Conservation (phyloP, 1,284 basidiomycete species). For the Cystobasidium sp. region DNA sequence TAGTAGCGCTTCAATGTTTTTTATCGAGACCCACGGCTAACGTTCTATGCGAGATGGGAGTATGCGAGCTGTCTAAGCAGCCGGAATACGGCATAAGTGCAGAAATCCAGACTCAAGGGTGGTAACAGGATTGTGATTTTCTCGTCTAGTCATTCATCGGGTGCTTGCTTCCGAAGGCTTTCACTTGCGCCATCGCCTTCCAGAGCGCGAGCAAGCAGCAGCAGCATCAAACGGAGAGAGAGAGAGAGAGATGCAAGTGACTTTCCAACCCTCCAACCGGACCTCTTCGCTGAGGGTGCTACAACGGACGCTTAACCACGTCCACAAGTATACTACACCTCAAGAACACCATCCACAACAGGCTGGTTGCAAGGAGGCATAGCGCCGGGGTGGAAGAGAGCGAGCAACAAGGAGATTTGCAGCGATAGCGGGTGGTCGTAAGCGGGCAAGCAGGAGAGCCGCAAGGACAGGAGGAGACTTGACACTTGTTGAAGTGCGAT, state of each 20-base stretch:
- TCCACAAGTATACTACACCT: slow-evolving; percentile 2
- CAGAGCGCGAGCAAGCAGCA: neutral
- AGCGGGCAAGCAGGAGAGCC: slow-evolving; percentile 13
- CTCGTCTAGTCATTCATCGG: too few species aligned
- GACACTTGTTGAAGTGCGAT: neutral
- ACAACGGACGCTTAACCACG: neutral
- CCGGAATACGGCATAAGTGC: too few species aligned
- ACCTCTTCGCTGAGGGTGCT: slow-evolving; percentile 31
- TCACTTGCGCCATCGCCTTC: neutral
- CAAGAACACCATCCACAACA: slow-evolving; percentile 4
- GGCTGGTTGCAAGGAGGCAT: slow-evolving; percentile 13
- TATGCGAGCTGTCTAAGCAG: too few species aligned
- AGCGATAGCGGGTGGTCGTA: slow-evolving; percentile 3
- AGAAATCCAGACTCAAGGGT: too few species aligned
- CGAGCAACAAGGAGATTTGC: slow-evolving; percentile 1
- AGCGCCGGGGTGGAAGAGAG: slow-evolving; percentile 7
- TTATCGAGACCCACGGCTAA: too few species aligned
- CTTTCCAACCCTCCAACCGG: slow-evolving; percentile 9
- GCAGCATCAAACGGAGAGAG: neutral
- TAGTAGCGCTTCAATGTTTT: too few species aligned
- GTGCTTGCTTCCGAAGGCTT: too few species aligned
- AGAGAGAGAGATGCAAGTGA: neutral
- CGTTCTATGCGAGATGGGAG: too few species aligned
- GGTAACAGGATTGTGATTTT: too few species aligned
- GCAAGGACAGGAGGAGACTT: slow-evolving; percentile 2